phyloP scores from a whole-genome alignment of 805 yeast species.

The Groenewaldozyma tartarivorans region DNA sequence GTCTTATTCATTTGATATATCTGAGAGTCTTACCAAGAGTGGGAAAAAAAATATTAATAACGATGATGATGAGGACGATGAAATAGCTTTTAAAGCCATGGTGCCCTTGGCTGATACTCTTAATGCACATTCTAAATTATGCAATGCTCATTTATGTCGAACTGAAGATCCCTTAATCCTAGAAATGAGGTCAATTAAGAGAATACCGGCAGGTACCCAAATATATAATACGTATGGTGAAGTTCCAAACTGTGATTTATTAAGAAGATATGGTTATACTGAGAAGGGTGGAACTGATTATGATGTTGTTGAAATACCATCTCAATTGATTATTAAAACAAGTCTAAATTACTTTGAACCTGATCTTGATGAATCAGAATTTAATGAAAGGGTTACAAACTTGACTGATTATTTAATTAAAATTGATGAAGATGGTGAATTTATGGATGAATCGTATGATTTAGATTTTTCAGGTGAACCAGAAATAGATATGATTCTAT shows the following conservation, averaged over 20 bases:
- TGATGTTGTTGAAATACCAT: conserved; percentile 73
- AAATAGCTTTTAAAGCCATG: conserved; percentile 58
- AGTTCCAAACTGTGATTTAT: conserved; percentile 80
- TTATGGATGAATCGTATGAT: conserved; percentile 20
- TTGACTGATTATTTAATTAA: too few relatives aligned
- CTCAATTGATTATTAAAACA: conserved; percentile 33
- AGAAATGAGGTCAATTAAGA: conserved; percentile 61
- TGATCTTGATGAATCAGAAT: conserved; percentile 9
- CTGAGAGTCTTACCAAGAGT: conserved; percentile 25
- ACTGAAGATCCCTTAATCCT: conserved; percentile 31
- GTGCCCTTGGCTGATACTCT: conserved; percentile 88
- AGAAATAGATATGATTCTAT: conserved; percentile 8
- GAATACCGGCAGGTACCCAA: conserved; percentile 59
- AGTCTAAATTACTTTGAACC: conserved; percentile 2
- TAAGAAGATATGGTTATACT: conserved; percentile 87
- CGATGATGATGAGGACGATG: conserved; percentile 29
- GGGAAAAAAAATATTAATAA: conserved; percentile 24
- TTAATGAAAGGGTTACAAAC: too few relatives aligned
- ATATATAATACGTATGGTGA: conserved; percentile 85
- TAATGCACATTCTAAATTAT: conserved; percentile 70
- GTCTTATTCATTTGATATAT: conserved; percentile 88
- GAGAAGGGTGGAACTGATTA: conserved; percentile 60
- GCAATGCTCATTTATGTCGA: conserved; percentile 59
- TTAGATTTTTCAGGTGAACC: conserved; percentile 13
- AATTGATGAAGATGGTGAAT: conserved; percentile 15